Evolutionary conservation across 495 filamentous ascomycete genomes (phyloP).

Genomic region (Amniculicola lignicola): DNA sequence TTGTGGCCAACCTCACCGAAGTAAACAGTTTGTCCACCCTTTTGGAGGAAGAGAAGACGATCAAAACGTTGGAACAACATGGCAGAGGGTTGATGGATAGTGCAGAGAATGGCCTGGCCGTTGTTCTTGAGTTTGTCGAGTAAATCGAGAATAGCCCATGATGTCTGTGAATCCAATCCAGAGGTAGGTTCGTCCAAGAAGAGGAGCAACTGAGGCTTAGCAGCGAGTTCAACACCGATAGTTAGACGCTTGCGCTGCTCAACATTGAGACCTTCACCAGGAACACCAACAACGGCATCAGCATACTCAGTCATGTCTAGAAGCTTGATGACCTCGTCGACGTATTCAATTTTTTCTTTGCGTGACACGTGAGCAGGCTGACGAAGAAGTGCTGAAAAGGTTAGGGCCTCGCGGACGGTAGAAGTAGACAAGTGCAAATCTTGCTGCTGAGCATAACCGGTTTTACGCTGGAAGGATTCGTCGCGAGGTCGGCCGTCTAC

Average conservation of each 20-base stretch:
- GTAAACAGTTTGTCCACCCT: slow-evolving; percentile 81
- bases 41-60: slow-evolving; percentile 75
- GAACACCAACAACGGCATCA: slow-evolving; percentile 82
- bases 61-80: slow-evolving; percentile 92
- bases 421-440: slow-evolving; percentile 85
- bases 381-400: slow-evolving; percentile 79
- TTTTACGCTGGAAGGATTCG: slow-evolving; percentile 84
- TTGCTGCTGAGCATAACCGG: slow-evolving; percentile 93
- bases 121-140: slow-evolving; percentile 77
- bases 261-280: slow-evolving; percentile 87
- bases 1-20: slow-evolving; percentile 86
- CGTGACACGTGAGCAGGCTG: slow-evolving; percentile 68
- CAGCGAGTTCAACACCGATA: slow-evolving; percentile 88
- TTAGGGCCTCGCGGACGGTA: slow-evolving; percentile 81
- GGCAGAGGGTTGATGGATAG: slow-evolving; percentile 89
- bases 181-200: slow-evolving; percentile 91
- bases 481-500: slow-evolving; percentile 75
- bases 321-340: slow-evolving; percentile 86
- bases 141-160: slow-evolving; percentile 77
- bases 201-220: slow-evolving; percentile 82
- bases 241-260: slow-evolving; percentile 88
- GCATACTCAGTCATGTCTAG: slow-evolving; percentile 85
- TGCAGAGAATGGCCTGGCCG: slow-evolving; percentile 85
- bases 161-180: slow-evolving; percentile 79
- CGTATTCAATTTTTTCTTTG: slow-evolving; percentile 78